These are phyloP conservation scores for Tarenaya hassleriana DNA, from an alignment of 345 rosid species.

Conservation along the genomic window DNA sequence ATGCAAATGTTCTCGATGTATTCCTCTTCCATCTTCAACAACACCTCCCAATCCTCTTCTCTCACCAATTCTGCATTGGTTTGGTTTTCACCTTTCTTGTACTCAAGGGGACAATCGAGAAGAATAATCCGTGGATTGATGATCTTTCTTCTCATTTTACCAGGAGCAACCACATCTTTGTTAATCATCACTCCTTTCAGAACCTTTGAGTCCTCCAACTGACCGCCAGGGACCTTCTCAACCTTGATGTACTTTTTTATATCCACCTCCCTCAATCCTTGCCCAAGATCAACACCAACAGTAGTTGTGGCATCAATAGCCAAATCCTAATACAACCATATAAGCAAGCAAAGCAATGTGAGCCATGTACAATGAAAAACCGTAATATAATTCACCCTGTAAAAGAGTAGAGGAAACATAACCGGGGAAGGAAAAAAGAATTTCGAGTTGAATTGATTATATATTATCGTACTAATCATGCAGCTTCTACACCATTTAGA, in stretches of 20 bases:
- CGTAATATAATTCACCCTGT: no score
- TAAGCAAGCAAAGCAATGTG: neutral
- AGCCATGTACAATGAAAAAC: constrained; percentile 3
- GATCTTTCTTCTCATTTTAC: constrained; percentile 94
- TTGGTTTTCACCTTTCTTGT: constrained; percentile 99
- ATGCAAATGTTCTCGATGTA: constrained; percentile 71
- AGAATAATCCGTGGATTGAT: constrained; percentile 76
- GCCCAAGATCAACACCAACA: constrained; percentile 90
- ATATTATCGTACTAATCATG: no score
- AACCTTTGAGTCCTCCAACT: constrained; percentile 82
- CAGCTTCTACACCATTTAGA: no score
- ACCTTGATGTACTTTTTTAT: constrained; percentile 87
- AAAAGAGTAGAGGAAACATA: no score
- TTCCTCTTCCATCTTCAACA: constrained; percentile 90
- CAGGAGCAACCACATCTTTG: constrained; percentile 92
- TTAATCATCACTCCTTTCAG: constrained; percentile 95
- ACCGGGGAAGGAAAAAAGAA: no score
- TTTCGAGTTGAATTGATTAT: no score
- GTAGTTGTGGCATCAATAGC: constrained; percentile 87
- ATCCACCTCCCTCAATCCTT: constrained; percentile 93
- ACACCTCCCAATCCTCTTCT: constrained; percentile 90
- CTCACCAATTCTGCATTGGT: constrained; percentile 86
- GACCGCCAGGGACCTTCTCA: constrained; percentile 97
- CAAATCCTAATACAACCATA: constrained; percentile 50
- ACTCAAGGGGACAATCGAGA: constrained; percentile 92